Percentiles rank a stretch among this genome's conserved stretches.
Conservation (phyloP, 1,284 basidiomycete species). For the Trichosporon sp. region DNA sequence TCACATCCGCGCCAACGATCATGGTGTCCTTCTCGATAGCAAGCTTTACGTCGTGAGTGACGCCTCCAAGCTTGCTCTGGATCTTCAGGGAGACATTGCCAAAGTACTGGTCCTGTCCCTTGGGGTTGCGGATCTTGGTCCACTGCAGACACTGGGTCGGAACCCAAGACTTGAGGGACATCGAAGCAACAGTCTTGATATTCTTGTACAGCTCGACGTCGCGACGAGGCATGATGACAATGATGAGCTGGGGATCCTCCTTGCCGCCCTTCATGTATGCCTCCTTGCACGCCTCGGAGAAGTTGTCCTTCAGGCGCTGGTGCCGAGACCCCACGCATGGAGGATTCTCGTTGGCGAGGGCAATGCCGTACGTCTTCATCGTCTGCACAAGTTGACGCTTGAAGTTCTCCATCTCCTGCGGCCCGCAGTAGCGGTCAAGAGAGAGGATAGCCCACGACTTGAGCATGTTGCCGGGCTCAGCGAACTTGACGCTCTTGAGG, state of each 20-base stretch:
- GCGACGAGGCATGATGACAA: slow-evolving; percentile 46
- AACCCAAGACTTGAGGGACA: slow-evolving; percentile 33
- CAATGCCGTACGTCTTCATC: slow-evolving; percentile 22
- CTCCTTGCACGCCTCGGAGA: slow-evolving; percentile 38
- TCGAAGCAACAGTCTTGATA: slow-evolving; percentile 53
- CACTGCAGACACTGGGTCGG: slow-evolving; percentile 55
- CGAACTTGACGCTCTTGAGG: slow-evolving; percentile 45
- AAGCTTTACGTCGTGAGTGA: slow-evolving; percentile 52
- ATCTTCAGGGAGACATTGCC: slow-evolving; percentile 56
- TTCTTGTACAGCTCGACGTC: slow-evolving; percentile 47
- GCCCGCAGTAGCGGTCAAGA: slow-evolving; percentile 39
- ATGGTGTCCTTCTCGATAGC: slow-evolving; percentile 55
- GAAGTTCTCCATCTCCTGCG: slow-evolving; percentile 39
- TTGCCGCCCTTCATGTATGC: slow-evolving; percentile 41
- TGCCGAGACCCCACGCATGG: neutral
- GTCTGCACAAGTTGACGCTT: slow-evolving; percentile 23
- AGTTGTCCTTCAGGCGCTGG: slow-evolving; percentile 32
- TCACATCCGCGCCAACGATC: slow-evolving; percentile 58
- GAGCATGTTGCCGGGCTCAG: slow-evolving; percentile 47
- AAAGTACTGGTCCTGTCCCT: slow-evolving; percentile 58
- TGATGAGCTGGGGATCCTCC: slow-evolving; percentile 51
- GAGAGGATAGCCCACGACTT: slow-evolving; percentile 54
- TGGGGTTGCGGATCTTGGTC: slow-evolving; percentile 51
- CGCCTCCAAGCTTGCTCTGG: slow-evolving; percentile 60
- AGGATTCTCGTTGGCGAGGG: slow-evolving; percentile 2